Evolutionary conservation across 2,329 filamentous ascomycete species (phyloP).

Genomic region (Coniochaeta sp.): DNA sequence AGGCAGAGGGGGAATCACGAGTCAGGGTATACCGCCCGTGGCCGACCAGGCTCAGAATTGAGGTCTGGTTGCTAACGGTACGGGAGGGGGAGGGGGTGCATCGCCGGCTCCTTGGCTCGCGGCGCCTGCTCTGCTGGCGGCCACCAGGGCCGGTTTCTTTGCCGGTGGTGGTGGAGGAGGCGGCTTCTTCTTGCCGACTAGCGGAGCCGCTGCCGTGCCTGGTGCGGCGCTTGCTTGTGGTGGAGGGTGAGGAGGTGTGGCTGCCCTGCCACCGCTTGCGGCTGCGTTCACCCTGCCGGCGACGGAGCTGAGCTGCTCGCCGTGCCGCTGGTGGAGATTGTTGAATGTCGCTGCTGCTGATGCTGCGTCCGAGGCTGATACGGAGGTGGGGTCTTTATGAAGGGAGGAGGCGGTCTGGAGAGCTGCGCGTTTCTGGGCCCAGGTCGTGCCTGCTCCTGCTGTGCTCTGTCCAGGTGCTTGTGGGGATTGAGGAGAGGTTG

Average conservation of each 20-base stretch:
- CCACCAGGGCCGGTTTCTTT: slow-evolving; percentile 34
- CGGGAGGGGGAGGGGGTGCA: slow-evolving; percentile 37
- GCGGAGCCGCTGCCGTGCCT: slow-evolving; percentile 5
- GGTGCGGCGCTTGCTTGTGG: neutral
- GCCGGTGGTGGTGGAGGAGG: slow-evolving; percentile 42
- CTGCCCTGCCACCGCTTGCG: neutral
- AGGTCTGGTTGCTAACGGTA: slow-evolving; percentile 29
- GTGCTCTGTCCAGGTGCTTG: neutral
- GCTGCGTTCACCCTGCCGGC: slow-evolving; percentile 3
- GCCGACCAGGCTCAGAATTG: slow-evolving; percentile 7
- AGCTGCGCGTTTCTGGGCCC: slow-evolving; percentile 57
- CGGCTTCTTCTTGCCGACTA: slow-evolving; percentile 43
- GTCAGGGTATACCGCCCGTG: neutral
- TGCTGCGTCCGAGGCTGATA: slow-evolving; percentile 51
- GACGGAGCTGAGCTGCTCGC: slow-evolving; percentile 58
- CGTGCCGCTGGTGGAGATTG: slow-evolving; percentile 63
- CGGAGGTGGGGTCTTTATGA: slow-evolving; percentile 52
- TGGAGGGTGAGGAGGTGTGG: neutral
- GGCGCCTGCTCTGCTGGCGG: slow-evolving; percentile 3
- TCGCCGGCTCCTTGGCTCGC: slow-evolving; percentile 15
- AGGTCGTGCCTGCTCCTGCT: slow-evolving; percentile 44
- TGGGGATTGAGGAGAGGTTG: neutral
- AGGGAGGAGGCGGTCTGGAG: slow-evolving; percentile 52
- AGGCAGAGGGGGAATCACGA: too few relatives aligned
- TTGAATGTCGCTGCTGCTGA: slow-evolving; percentile 53